These are phyloP conservation scores for Pseudophaeomoniella oleicola DNA, from an alignment of 2,329 filamentous ascomycete species.

Conservation along the genomic window DNA sequence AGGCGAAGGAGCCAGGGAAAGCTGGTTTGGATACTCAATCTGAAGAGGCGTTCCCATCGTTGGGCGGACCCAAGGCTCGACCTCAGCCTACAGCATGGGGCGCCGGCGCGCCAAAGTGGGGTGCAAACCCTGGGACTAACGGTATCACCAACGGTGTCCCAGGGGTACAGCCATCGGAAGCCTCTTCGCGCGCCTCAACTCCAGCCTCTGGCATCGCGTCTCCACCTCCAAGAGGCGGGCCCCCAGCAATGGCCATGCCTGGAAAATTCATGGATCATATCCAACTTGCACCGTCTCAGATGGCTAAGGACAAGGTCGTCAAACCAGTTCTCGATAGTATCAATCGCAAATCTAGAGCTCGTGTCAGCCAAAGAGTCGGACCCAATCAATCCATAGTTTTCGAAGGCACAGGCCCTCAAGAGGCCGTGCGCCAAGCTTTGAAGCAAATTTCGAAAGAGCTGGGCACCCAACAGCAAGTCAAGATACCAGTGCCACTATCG, in stretches of 20 bases:
- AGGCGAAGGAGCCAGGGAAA: constrained; percentile 30
- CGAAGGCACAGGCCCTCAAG: constrained; percentile 69
- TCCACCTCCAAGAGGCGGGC: constrained; percentile 26
- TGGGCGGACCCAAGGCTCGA: constrained; percentile 55
- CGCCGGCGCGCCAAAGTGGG: constrained; percentile 44
- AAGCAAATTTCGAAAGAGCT: constrained; percentile 82
- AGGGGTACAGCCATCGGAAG: constrained; percentile 30
- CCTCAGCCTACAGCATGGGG: constrained; percentile 59
- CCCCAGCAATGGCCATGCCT: constrained; percentile 56
- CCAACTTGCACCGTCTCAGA: constrained; percentile 57
- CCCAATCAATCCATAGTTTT: constrained; percentile 63
- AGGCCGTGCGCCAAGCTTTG: constrained; percentile 73
- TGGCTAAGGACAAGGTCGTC: constrained; percentile 65
- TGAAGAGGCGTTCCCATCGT: constrained; percentile 84
- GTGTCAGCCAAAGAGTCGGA: constrained; percentile 62
- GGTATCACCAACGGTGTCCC: constrained; percentile 40
- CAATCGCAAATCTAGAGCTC: constrained; percentile 81
- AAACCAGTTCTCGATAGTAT: constrained; percentile 80
- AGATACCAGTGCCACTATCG: constrained; percentile 68
- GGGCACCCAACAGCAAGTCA: constrained; percentile 61
- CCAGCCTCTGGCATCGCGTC: constrained; percentile 43
- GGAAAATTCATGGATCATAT: constrained; percentile 70
- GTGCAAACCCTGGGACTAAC: constrained; percentile 28
- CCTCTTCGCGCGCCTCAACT: constrained; percentile 44
- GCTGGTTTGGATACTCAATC: constrained; percentile 63